Conservation (phyloP, 495 filamentous ascomycete species). For the Podospora bellae-mahoneyi region DNA sequence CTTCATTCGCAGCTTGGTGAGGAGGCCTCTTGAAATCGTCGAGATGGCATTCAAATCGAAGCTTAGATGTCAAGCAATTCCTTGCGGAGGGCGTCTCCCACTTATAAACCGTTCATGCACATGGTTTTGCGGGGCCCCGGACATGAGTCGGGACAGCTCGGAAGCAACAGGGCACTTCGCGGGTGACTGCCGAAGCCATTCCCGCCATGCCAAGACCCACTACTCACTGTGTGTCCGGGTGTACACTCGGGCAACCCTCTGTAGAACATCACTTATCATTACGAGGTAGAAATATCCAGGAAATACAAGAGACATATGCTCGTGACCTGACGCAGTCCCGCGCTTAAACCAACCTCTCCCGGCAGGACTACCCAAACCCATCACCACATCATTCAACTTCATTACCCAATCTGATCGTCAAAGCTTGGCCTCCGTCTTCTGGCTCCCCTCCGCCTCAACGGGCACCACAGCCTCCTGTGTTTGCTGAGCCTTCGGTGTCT, state of each 20-base stretch:
- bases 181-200: background rate
- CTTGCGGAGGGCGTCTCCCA: background rate
- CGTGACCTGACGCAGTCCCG: too few relatives aligned
- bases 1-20: background rate
- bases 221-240: background rate
- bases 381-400: too few relatives aligned
- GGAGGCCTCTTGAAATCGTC: background rate
- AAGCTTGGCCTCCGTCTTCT: constrained; percentile 1
- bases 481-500: constrained; percentile 9
- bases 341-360: too few relatives aligned
- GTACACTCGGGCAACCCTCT: background rate
- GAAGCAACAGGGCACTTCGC: background rate
- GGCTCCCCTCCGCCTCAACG: background rate
- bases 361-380: too few relatives aligned
- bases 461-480: background rate
- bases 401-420: background rate
- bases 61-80: background rate
- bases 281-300: background rate
- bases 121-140: background rate
- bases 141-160: background rate
- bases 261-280: background rate
- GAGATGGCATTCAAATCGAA: background rate
- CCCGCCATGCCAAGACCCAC: background rate
- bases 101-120: background rate
- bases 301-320: background rate